Evolutionary conservation across 129 eudicot genomes (phyloP).

Genomic region (Tanacetum coccineum): DNA sequence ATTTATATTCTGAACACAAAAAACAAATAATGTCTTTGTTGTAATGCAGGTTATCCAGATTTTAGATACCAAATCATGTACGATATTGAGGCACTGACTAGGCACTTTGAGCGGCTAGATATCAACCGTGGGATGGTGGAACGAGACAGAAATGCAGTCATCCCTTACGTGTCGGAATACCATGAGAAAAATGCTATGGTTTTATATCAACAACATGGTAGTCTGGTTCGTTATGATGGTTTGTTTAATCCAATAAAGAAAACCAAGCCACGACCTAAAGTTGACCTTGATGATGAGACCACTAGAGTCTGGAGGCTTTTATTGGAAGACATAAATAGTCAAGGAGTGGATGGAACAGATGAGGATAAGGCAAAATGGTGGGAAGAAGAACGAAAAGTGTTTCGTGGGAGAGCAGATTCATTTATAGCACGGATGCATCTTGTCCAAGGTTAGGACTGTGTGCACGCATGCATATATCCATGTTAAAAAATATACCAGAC

Average conservation of each 20-base stretch:
- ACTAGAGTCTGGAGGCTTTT: constrained; percentile 88
- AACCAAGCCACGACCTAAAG: constrained; percentile 71
- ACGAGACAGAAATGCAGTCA: constrained; percentile 33
- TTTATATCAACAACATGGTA: constrained; percentile 48
- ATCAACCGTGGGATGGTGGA: constrained; percentile 31
- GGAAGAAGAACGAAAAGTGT: constrained; percentile 90
- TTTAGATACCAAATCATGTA: constrained; percentile 27
- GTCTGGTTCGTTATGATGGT: constrained; percentile 61
- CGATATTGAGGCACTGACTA: constrained; percentile 38
- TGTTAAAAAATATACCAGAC: too few relatives aligned
- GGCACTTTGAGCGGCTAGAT: constrained; percentile 41
- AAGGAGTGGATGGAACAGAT: constrained; percentile 88
- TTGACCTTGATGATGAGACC: constrained; percentile 97
- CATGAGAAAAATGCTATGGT: constrained; percentile 70
- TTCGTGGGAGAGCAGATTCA: constrained; percentile 80
- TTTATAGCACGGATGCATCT: constrained; percentile 99
- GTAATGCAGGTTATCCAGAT: constrained; percentile 48
- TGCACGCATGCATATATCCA: not conserved
- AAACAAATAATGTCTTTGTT: not conserved
- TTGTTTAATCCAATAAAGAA: constrained; percentile 49
- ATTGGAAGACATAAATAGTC: constrained; percentile 76
- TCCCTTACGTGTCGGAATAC: constrained; percentile 25
- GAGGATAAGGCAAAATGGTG: constrained; percentile 92
- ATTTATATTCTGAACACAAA: too few relatives aligned
- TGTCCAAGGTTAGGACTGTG: constrained; percentile 64